These are phyloP conservation scores for Simplicillium aogashimaense DNA, from an alignment of 2,329 filamentous ascomycete genomes.

Conservation along the genomic window DNA sequence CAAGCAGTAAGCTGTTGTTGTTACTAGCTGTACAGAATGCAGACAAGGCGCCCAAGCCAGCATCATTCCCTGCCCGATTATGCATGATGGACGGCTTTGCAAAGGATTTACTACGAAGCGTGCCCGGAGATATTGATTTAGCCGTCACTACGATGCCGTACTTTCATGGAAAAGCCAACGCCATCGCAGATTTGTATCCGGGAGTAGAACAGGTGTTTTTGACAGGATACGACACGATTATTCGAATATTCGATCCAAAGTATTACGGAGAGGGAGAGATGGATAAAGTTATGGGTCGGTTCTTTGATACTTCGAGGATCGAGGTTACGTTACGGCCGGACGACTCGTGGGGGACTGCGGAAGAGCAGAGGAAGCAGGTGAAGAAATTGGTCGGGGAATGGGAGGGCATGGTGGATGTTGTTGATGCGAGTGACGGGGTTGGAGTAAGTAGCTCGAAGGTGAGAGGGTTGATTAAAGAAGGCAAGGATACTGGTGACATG, in stretches of 20 bases:
- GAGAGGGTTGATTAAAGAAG: slow-evolving; percentile 32
- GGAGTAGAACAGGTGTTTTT: slow-evolving; percentile 53
- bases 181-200: slow-evolving; percentile 40
- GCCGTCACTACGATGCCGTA: slow-evolving; percentile 63
- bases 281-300: slow-evolving; percentile 46
- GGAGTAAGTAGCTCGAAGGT: slow-evolving; percentile 53
- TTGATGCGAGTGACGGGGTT: slow-evolving; percentile 36
- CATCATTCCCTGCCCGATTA: slow-evolving; percentile 56
- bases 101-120: slow-evolving; percentile 31
- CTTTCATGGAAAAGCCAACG: slow-evolving; percentile 61
- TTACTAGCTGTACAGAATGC: slow-evolving; percentile 56
- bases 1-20: slow-evolving; percentile 36
- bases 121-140: slow-evolving; percentile 43
- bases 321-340: slow-evolving; percentile 55
- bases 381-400: slow-evolving; percentile 42
- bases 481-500: slow-evolving; percentile 38
- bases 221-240: slow-evolving; percentile 66
- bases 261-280: slow-evolving; percentile 48
- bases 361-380: slow-evolving; percentile 40
- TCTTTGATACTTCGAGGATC: slow-evolving; percentile 52
- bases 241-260: slow-evolving; percentile 57
- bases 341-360: slow-evolving; percentile 44
- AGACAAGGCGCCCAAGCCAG: slow-evolving; percentile 57
- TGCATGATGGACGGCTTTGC: slow-evolving; percentile 65
- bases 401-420: slow-evolving; percentile 50